phyloP scores from a whole-genome alignment of 371 early-diverging fungal species.

The Fennellomyces sp. region DNA sequence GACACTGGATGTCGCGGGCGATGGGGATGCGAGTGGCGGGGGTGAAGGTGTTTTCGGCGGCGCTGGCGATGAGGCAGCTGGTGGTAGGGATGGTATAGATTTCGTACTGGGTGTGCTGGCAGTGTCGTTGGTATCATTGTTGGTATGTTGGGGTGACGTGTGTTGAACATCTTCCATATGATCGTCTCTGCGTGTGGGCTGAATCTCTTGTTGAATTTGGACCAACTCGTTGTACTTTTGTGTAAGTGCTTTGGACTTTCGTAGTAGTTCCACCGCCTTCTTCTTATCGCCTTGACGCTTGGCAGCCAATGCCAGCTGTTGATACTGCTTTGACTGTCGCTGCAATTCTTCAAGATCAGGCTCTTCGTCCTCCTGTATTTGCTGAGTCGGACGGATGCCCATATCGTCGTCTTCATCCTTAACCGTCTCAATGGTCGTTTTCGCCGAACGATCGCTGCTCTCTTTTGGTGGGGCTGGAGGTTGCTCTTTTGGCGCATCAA shows the following conservation, averaged over 20 bases:
- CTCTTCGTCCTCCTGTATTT: conserved; percentile 11
- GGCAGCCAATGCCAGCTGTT: conserved; percentile 40
- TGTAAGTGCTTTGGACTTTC: conserved; percentile 36
- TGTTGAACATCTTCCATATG: not conserved
- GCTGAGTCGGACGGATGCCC: not conserved
- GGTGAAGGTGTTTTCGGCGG: not conserved
- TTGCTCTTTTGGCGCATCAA: conserved; percentile 29
- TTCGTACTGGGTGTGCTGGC: not conserved
- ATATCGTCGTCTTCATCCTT: not conserved
- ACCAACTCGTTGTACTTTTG: conserved; percentile 24
- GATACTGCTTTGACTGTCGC: conserved; percentile 31
- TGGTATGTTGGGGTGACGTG: not conserved
- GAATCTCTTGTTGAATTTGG: not conserved
- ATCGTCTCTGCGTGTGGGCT: not conserved
- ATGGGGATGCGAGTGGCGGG: not conserved
- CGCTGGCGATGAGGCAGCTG: not conserved
- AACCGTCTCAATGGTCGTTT: not conserved
- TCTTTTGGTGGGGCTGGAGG: not conserved
- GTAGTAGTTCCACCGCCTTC: conserved; percentile 34
- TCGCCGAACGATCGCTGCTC: not conserved
- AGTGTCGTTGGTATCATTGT: not conserved
- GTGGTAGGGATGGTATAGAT: not conserved
- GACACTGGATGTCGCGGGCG: not conserved
- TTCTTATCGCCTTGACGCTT: conserved; percentile 49
- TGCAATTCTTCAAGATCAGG: conserved; percentile 23